Evolutionary conservation across 2,329 filamentous ascomycete species (phyloP), one percentile per base, ranked within the genome.

Genomic region (Pseudocercospora vitis): DNA sequence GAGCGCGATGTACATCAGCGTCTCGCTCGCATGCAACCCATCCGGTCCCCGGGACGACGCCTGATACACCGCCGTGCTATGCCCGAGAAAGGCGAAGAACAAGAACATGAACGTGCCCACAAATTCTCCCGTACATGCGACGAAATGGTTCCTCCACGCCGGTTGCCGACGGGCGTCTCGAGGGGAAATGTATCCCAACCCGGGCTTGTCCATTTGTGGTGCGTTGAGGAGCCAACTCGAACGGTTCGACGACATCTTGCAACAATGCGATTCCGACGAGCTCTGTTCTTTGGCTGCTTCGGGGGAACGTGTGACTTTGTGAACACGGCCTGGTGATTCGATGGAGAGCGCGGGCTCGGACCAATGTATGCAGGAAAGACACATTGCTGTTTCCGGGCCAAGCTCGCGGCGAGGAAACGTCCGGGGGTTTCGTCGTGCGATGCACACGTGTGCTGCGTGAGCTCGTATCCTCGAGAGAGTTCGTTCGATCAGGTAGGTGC

Each of bases 61-160:
- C 14, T 63, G 62, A 0, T 63, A 55, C 7, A 65, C 62, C 7
- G 67, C 50, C 52, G 65, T 64, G 11, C 48, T 49, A 16, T 65
- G 63, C 12, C 65, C 64, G 1, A 63, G 54, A 48, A 69, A 68
- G 4, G 66, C 68, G 29, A 69, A 63, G 56, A 64, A 68, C 29
- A 70, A 63, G 57, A 69, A 70, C 60, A 69, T 61, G 29, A 64
- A 68, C 1, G 69, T 71, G 2, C 69, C 69, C n/a, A 71, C 63
- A 46, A 70, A 70, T 45, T 71, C 68, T 23, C 64, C 63, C 12
- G 63, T 44, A 24, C 53, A 49, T 3, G 63, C 62, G 37, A 66
- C 55, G 42, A 65, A 56, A 26, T 62, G 55, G 49, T 58, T 58
- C 2, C 52, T 53, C 33, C 56, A 19, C 2, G 50, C 35, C 24